phyloP scores from a whole-genome alignment of 2,329 filamentous ascomycete genomes.

The Pseudocercospora ulei region DNA sequence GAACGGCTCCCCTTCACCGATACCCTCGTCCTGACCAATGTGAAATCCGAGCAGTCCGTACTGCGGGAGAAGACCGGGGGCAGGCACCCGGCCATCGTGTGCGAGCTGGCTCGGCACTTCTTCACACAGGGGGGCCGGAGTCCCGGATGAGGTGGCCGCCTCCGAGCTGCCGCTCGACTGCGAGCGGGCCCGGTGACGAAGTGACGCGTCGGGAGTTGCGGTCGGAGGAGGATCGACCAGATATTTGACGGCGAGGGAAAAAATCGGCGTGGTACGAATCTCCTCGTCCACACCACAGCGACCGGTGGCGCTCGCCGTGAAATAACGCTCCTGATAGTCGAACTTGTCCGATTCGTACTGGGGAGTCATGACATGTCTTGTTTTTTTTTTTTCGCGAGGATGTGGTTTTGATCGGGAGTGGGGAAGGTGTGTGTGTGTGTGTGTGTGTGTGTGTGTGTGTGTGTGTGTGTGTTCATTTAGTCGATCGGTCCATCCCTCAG shows the following conservation, averaged over 20 bases:
- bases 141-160: not conserved
- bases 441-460: too few relatives aligned
- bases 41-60: constrained; percentile 27
- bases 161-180: too few relatives aligned
- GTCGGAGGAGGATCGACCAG: constrained; percentile 10
- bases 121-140: not conserved
- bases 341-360: constrained; percentile 8
- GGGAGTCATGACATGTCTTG: not conserved
- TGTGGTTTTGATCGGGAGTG: not conserved
- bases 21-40: constrained; percentile 14
- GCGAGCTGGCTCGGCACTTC: too few relatives aligned
- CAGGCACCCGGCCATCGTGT: too few relatives aligned
- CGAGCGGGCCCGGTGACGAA: not conserved
- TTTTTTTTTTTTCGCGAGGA: too few relatives aligned
- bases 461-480: too few relatives aligned
- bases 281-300: constrained; percentile 19
- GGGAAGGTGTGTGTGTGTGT: too few relatives aligned
- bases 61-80: constrained; percentile 20
- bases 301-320: constrained; percentile 1
- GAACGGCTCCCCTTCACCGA: constrained; percentile 29
- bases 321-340: constrained; percentile 6
- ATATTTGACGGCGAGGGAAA: constrained; percentile 25
- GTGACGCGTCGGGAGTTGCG: not conserved
- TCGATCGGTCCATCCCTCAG: too few relatives aligned
- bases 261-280: constrained; percentile 24